Percentiles rank a stretch among this genome's conserved stretches.
phyloP scores from a whole-genome alignment of 176 grass and related monocot species.

The Rhynchospora pubera region DNA sequence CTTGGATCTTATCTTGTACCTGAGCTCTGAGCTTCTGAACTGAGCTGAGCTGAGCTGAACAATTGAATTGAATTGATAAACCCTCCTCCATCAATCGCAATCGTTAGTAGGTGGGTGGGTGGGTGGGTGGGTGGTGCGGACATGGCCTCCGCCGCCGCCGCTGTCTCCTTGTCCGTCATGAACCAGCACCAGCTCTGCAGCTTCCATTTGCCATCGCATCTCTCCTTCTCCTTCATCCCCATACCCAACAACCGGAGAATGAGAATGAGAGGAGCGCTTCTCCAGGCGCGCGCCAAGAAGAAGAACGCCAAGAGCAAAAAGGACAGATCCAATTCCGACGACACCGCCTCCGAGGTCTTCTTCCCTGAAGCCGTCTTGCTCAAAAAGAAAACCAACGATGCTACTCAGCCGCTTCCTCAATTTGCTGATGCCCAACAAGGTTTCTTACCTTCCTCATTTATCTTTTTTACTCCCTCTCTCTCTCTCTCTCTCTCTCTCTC shows the following conservation, averaged over 20 bases:
- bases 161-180: neutral
- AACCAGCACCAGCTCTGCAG: neutral
- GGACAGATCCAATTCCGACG: conserved; percentile 50
- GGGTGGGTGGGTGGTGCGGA: too few relatives aligned
- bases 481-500: too few relatives aligned
- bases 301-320: conserved; percentile 28
- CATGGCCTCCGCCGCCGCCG: neutral
- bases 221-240: neutral
- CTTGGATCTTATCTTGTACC: neutral
- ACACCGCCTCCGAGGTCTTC: conserved; percentile 36
- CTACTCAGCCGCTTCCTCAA: conserved; percentile 62
- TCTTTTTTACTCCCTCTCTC: too few relatives aligned
- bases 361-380: conserved; percentile 85
- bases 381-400: conserved; percentile 51
- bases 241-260: neutral
- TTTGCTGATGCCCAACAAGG: conserved; percentile 85
- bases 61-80: too few relatives aligned
- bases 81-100: too few relatives aligned
- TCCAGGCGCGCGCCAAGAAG: neutral
- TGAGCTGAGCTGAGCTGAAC: too few relatives aligned
- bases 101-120: neutral
- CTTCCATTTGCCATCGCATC: neutral
- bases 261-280: neutral
- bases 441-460: neutral
- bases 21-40: neutral